These are phyloP conservation scores for Globisporangium carolinianum DNA, from an alignment of 352 stramenopile species.

Conservation along the genomic window DNA sequence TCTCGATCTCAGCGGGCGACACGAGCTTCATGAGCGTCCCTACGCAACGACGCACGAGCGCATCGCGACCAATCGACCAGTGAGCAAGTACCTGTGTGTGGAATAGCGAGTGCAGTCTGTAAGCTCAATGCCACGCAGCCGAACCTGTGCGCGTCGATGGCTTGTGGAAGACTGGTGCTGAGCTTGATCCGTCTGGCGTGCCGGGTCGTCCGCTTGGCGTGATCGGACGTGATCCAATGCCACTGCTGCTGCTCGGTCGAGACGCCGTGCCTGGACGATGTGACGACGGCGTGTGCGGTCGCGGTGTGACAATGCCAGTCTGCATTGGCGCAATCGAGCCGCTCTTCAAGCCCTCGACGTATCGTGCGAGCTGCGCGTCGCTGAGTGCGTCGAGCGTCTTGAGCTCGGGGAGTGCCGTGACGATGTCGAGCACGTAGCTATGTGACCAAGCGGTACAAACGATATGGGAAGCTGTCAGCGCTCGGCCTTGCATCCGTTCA, in stretches of 20 bases:
- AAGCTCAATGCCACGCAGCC: background rate
- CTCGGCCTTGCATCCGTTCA: background rate
- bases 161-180: slow-evolving; percentile 40
- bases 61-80: too few relatives aligned
- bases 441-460: background rate
- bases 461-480: background rate
- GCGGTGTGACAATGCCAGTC: slow-evolving; percentile 19
- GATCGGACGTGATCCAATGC: slow-evolving; percentile 9
- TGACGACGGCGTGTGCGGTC: slow-evolving; percentile 31
- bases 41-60: slow-evolving; percentile 1
- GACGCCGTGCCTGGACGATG: slow-evolving; percentile 21
- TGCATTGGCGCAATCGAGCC: slow-evolving; percentile 19
- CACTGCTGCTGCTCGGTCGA: slow-evolving; percentile 24
- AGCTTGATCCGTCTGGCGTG: slow-evolving; percentile 18
- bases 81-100: too few relatives aligned
- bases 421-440: slow-evolving; percentile 55
- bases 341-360: slow-evolving; percentile 36
- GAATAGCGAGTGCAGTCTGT: too few relatives aligned
- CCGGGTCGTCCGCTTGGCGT: slow-evolving; percentile 27
- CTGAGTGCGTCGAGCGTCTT: slow-evolving; percentile 59
- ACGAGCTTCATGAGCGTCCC: slow-evolving; percentile 45
- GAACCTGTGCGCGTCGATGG: slow-evolving; percentile 39
- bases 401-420: slow-evolving; percentile 32
- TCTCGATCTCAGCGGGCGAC: slow-evolving; percentile 32
- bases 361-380: slow-evolving; percentile 34